phyloP scores from a whole-genome alignment of 2,329 filamentous ascomycete genomes.

The Colletotrichum simmondsii region DNA sequence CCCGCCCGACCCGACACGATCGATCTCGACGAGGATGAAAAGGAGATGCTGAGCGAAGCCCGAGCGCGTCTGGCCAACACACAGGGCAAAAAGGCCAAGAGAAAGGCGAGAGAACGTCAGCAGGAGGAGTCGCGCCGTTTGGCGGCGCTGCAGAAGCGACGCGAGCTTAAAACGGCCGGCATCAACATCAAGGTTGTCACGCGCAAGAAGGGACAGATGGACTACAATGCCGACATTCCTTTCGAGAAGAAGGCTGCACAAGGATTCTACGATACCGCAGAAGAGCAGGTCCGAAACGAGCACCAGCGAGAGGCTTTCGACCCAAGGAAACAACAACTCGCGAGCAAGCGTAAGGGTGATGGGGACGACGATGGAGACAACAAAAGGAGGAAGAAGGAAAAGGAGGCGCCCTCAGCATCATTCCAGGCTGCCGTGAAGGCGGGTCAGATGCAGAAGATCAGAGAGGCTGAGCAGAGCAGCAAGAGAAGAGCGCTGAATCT shows the following conservation, averaged over 20 bases:
- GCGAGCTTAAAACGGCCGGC: constrained; percentile 95
- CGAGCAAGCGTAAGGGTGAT: constrained; percentile 93
- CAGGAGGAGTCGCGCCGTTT: constrained; percentile 93
- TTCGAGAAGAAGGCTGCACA: constrained; percentile 92
- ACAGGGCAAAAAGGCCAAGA: constrained; percentile 98
- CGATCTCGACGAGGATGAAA: constrained; percentile 98
- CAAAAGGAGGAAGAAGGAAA: constrained; percentile 88
- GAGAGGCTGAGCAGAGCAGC: constrained; percentile 96
- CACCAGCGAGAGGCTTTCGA: constrained; percentile 87
- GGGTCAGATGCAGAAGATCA: constrained; percentile 91
- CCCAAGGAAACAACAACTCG: constrained; percentile 89
- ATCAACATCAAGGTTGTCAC: constrained; percentile 98
- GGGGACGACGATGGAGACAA: constrained; percentile 83
- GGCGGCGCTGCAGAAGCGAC: constrained; percentile 91
- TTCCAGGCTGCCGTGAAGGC: constrained; percentile 92
- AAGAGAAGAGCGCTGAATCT: constrained; percentile 87
- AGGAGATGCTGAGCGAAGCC: constrained; percentile 99
- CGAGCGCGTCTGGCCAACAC: constrained; percentile 96
- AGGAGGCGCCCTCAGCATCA: constrained; percentile 80
- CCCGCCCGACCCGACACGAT: constrained; percentile 96
- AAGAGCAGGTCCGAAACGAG: constrained; percentile 86
- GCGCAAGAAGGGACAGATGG: constrained; percentile 96
- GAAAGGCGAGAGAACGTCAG: constrained; percentile 95
- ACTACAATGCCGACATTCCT: constrained; percentile 98
- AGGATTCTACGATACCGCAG: constrained; percentile 93